These are phyloP conservation scores for Aureobasidium subglaciale DNA, from an alignment of 2,329 filamentous ascomycete genomes.

Conservation along the genomic window DNA sequence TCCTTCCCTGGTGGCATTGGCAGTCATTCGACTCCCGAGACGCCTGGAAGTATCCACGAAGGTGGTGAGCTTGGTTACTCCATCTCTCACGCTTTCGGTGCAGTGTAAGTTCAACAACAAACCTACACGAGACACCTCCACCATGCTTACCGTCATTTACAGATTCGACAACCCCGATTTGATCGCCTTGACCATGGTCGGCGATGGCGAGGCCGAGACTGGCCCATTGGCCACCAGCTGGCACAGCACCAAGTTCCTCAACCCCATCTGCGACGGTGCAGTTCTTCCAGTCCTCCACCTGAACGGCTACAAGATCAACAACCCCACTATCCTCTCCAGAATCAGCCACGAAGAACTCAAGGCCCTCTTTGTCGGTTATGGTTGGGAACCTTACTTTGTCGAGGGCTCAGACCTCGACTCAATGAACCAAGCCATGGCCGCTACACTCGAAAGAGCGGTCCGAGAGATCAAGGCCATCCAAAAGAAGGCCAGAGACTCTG, in stretches of 20 bases:
- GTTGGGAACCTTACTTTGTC: slow-evolving; percentile 74
- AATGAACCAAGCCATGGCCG: slow-evolving; percentile 79
- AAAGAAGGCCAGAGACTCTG: slow-evolving; percentile 62
- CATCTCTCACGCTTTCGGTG: slow-evolving; percentile 69
- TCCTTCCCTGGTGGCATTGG: slow-evolving; percentile 75
- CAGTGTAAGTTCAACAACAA: too few relatives aligned
- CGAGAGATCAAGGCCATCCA: slow-evolving; percentile 62
- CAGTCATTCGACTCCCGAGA: slow-evolving; percentile 72
- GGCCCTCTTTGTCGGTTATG: slow-evolving; percentile 64
- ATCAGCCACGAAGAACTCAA: slow-evolving; percentile 68
- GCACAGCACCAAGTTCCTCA: slow-evolving; percentile 78
- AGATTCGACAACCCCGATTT: slow-evolving; percentile 69
- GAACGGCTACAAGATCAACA: slow-evolving; percentile 83
- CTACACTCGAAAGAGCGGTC: slow-evolving; percentile 66
- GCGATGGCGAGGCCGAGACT: slow-evolving; percentile 75
- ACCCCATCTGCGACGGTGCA: slow-evolving; percentile 69
- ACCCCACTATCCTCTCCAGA: slow-evolving; percentile 65
- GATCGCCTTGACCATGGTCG: slow-evolving; percentile 71
- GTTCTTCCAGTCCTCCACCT: slow-evolving; percentile 71
- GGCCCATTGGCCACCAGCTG: slow-evolving; percentile 71
- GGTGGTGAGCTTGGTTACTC: slow-evolving; percentile 78
- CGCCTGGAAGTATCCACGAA: slow-evolving; percentile 69
- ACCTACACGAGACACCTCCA: too few relatives aligned
- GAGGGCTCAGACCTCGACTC: slow-evolving; percentile 65
- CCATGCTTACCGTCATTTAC: too few relatives aligned